Evolutionary conservation across 2,329 filamentous ascomycete genomes (phyloP).

Genomic region (Colletotrichum camelliae): DNA sequence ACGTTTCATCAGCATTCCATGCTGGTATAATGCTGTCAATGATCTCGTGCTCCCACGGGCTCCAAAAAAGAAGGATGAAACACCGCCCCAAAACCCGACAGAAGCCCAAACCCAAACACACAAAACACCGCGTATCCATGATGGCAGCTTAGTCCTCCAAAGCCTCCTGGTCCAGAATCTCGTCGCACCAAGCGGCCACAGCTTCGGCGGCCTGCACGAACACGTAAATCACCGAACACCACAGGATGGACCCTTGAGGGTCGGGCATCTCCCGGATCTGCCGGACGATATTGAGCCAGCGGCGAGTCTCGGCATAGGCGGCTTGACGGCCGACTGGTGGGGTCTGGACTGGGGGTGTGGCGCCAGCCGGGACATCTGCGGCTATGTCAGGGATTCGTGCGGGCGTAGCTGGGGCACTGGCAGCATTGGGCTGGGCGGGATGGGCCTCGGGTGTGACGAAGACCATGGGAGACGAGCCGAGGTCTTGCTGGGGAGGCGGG

Average conservation of each 20-base stretch:
- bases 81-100: not conserved
- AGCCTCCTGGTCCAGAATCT: not conserved
- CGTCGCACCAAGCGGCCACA: not conserved
- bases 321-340: not conserved
- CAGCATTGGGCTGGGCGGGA: not conserved
- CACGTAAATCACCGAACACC: not conserved
- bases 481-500: not conserved
- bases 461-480: not conserved
- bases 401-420: not conserved
- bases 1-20: not conserved
- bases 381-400: not conserved
- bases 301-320: not conserved
- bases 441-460: not conserved
- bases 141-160: not conserved
- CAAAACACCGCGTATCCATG: not conserved
- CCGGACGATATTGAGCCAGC: not conserved
- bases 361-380: not conserved
- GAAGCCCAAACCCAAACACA: not conserved
- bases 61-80: not conserved
- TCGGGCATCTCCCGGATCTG: not conserved
- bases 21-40: not conserved
- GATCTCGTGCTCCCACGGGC: not conserved
- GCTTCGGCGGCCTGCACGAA: not conserved
- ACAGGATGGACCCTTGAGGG: not conserved
- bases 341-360: not conserved